These are phyloP conservation scores for Didymellaceae sp. DNA, from an alignment of 2,329 filamentous ascomycete genomes.

Conservation along the genomic window DNA sequence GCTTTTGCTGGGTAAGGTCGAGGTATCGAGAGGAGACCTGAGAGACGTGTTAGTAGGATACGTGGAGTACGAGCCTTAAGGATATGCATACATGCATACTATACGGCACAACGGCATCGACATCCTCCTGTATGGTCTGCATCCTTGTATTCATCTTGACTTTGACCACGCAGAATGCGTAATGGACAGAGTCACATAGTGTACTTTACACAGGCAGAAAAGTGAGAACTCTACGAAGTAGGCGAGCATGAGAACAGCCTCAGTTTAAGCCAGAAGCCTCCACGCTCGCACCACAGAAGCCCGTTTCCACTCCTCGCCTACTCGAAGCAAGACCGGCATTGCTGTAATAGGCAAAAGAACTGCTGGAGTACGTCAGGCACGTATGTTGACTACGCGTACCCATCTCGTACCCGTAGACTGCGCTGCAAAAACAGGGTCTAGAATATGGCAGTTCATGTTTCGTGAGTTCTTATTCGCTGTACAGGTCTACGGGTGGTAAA, in stretches of 20 bases:
- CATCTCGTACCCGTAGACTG: not conserved
- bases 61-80: not conserved
- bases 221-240: not conserved
- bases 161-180: not conserved
- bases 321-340: no score
- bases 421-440: not conserved
- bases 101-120: slow-evolving; percentile 36
- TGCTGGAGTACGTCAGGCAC: slow-evolving; percentile 13
- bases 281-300: no score
- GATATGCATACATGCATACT: slow-evolving; percentile 36
- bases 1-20: slow-evolving; percentile 70
- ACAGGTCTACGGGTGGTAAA: not conserved
- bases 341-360: slow-evolving; percentile 1
- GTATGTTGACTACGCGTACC: slow-evolving; percentile 8
- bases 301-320: no score
- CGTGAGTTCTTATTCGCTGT: slow-evolving; percentile 8
- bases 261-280: no score
- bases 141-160: slow-evolving; percentile 4
- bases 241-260: no score
- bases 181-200: slow-evolving; percentile 2
- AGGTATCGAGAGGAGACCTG: slow-evolving; percentile 68
- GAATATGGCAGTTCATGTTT: slow-evolving; percentile 7
- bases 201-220: not conserved
- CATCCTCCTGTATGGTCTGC: slow-evolving; percentile 16
- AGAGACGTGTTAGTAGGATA: not conserved